phyloP scores from a whole-genome alignment of 768 basidiomycete species.

The Panaeolus papilionaceus region DNA sequence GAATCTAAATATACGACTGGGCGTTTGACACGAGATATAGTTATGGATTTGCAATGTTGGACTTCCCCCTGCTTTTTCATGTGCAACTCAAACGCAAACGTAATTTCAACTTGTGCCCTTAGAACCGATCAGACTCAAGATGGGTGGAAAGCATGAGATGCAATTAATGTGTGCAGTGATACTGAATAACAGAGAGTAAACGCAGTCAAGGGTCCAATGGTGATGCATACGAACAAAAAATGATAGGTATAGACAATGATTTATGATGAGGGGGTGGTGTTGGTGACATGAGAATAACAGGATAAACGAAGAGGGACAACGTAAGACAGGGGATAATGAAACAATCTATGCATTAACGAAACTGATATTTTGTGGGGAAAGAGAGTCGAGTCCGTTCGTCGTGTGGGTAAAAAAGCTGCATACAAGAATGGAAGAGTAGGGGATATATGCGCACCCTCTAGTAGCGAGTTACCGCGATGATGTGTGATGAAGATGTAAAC shows the following conservation, averaged over 20 bases:
- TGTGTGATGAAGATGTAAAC: neutral
- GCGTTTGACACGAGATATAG: neutral
- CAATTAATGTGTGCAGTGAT: neutral
- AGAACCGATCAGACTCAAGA: neutral
- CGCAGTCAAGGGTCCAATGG: conserved; percentile 10
- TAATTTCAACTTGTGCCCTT: neutral
- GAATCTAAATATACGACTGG: conserved; percentile 3
- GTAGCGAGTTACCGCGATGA: conserved; percentile 1
- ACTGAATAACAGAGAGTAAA: conserved; percentile 1
- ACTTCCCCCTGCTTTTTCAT: neutral
- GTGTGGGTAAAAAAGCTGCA: conserved; percentile 12
- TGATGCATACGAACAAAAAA: conserved; percentile 4
- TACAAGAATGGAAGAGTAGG: conserved; percentile 5
- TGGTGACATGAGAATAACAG: neutral
- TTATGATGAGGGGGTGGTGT: conserved; percentile 6
- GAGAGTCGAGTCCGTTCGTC: conserved; percentile 10
- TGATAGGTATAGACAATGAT: neutral
- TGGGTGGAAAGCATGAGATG: conserved; percentile 6
- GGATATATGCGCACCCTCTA: conserved; percentile 14
- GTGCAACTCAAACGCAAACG: conserved; percentile 5
- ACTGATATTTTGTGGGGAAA: conserved; percentile 8
- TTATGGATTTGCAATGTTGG: neutral
- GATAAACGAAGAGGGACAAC: neutral
- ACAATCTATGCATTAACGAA: conserved; percentile 9
- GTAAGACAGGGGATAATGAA: conserved; percentile 6